Base-by-base conservation (phyloP, 2,329 filamentous ascomycete genomes). In the Colletotrichum tabaci region DNA sequence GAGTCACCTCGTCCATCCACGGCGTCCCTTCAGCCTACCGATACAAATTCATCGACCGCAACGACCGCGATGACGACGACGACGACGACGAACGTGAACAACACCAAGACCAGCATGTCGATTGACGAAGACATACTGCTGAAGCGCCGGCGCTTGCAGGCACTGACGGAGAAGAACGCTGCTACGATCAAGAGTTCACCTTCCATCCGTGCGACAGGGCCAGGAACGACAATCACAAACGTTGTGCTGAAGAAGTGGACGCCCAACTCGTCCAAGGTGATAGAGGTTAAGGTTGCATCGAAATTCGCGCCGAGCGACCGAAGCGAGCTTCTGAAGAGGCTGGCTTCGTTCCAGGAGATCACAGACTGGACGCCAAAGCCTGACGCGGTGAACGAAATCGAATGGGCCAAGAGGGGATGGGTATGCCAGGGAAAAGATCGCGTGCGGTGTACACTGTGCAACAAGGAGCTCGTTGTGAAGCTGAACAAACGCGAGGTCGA, bases 381-480 rank as follows among this genome's bases (percentile, higher is more conserved):
- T 0, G 90, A 95, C 63, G 87, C 87, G 44, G 91, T 98, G 76
- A 94, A 91, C 78, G 96, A 98, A 82, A 91, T 98, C 9, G 93
- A 95, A 80, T 99, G 96, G 96, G 95, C 95, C 0, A 98, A 96
- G 84, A 87, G 93, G 70, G 96, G 96, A 0, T 99, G 96, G 96
- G 87, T 92, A 4, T 98, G 96, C 77, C 90, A 93, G 56, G 92
- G 92, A 76, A 91, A 91, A 74, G 95, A 97, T 81, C 93, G 93
- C 4, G 94, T 98, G 18, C 90, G 91, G 21, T 99, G 96, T 80
- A 91, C 93, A 50, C 90, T 95, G 2, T 99, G 96, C 78, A 92
- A 92, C 78, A 92, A 93, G 77, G 93, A 97, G 76, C 86, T 98
- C 50, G 89, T 96, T 5, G 93, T 98, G 63, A 94, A 93, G 82